Evolutionary conservation across 2,329 filamentous ascomycete species (phyloP).

Genomic region (Cytospora piceicola): DNA sequence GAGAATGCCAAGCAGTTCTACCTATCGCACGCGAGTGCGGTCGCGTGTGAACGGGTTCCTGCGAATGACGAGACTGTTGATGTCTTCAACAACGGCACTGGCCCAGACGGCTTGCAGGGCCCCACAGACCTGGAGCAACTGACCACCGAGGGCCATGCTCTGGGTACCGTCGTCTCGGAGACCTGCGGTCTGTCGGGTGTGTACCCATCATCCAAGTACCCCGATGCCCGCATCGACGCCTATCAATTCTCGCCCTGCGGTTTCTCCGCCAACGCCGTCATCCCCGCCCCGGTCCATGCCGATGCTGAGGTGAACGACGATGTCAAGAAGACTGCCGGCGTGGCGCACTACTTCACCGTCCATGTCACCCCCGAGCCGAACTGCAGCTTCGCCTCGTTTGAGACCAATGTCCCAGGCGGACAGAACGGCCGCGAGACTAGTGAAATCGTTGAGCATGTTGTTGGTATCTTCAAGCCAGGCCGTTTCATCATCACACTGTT

Average conservation of each 20-base stretch:
- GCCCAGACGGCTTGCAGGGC: constrained; percentile 57
- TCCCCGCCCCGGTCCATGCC: constrained; percentile 72
- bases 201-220: constrained; percentile 84
- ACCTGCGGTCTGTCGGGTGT: constrained; percentile 86
- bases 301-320: constrained; percentile 45
- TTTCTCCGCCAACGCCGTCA: constrained; percentile 94
- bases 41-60: constrained; percentile 80
- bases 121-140: constrained; percentile 71
- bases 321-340: constrained; percentile 41
- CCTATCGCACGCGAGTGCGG: constrained; percentile 76
- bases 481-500: constrained; percentile 97
- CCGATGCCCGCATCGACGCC: constrained; percentile 90
- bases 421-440: constrained; percentile 87
- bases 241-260: constrained; percentile 97
- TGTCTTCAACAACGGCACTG: constrained; percentile 73
- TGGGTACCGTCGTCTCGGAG: constrained; percentile 91
- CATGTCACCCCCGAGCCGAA: constrained; percentile 97
- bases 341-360: constrained; percentile 94
- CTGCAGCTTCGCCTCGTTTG: constrained; percentile 97
- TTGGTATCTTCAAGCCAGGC: constrained; percentile 95
- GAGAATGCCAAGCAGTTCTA: constrained; percentile 74
- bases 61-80: constrained; percentile 73
- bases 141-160: constrained; percentile 89
- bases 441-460: constrained; percentile 91
- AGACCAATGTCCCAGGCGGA: constrained; percentile 92